Percentiles rank a stretch among this genome's conserved stretches.
These are phyloP conservation scores for Starmerella floris DNA, from an alignment of 805 yeast species.

Conservation along the genomic window DNA sequence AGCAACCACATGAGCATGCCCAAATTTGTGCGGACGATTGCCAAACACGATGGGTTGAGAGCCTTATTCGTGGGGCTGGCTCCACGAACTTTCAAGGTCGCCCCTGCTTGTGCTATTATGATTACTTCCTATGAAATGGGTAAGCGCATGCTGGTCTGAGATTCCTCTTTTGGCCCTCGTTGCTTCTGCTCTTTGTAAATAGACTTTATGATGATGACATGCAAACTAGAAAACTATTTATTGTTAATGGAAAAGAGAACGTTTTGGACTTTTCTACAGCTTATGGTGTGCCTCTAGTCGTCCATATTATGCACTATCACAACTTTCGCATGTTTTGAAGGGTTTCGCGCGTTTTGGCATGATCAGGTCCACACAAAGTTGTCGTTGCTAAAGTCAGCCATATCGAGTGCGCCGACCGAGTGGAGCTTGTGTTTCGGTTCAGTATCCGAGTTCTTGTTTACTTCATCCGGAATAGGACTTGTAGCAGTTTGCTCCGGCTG, in stretches of 20 bases:
- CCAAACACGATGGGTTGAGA: slow-evolving; percentile 56
- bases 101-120: slow-evolving; percentile 98
- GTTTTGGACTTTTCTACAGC: neutral
- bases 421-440: neutral
- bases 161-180: neutral
- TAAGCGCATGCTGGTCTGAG: slow-evolving; percentile 40
- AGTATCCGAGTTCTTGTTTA: too few relatives aligned
- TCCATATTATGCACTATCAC: too few relatives aligned
- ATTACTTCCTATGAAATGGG: slow-evolving; percentile 87
- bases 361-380: neutral
- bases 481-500: too few relatives aligned
- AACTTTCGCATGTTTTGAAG: too few relatives aligned
- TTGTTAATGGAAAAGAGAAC: neutral
- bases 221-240: neutral
- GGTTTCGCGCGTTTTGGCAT: neutral
- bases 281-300: neutral
- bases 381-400: neutral
- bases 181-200: too few relatives aligned
- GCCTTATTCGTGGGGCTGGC: slow-evolving; percentile 79
- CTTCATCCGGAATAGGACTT: too few relatives aligned
- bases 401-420: neutral
- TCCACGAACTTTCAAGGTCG: slow-evolving; percentile 80
- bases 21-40: slow-evolving; percentile 47
- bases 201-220: neutral
- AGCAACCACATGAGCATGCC: slow-evolving; percentile 41